phyloP scores from a whole-genome alignment of 352 stramenopile species.

The Albugo candida region DNA sequence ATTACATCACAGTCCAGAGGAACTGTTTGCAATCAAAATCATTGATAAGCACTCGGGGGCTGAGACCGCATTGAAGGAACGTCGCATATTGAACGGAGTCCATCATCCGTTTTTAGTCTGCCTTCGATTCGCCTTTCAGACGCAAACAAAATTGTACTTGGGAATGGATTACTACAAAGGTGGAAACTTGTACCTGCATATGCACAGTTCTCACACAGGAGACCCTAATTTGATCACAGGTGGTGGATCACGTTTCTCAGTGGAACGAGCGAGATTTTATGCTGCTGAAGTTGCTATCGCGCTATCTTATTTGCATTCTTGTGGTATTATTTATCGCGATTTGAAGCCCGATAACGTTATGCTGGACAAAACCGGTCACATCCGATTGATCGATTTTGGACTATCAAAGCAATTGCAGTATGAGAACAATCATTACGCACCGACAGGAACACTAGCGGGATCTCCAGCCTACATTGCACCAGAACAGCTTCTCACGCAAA shows the following conservation, averaged over 20 bases:
- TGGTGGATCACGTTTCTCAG: conserved; percentile 17
- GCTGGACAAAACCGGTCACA: conserved; percentile 65
- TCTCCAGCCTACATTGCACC: conserved; percentile 66
- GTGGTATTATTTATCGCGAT: conserved; percentile 75
- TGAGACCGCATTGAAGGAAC: conserved; percentile 54
- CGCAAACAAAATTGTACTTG: conserved; percentile 59
- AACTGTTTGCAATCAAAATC: conserved; percentile 79
- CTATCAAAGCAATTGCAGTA: conserved; percentile 30
- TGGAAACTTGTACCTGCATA: conserved; percentile 21
- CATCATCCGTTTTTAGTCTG: conserved; percentile 65
- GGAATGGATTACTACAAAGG: conserved; percentile 75
- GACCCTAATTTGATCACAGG: too few relatives aligned
- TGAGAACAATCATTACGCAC: conserved; percentile 24
- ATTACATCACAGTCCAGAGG: conserved; percentile 45
- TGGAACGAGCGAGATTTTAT: conserved; percentile 74
- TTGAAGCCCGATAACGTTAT: conserved; percentile 86
- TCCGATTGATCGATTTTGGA: conserved; percentile 82
- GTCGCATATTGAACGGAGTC: conserved; percentile 51
- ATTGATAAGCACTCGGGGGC: conserved; percentile 68
- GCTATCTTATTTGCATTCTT: conserved; percentile 48
- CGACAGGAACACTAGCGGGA: conserved; percentile 49
- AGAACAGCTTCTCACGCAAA: conserved; percentile 67
- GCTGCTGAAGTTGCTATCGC: conserved; percentile 69
- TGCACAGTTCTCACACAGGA: background rate
- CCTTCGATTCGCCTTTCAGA: conserved; percentile 75